Base-by-base conservation (phyloP, 2,329 filamentous ascomycete genomes). In the Exophiala xenobiotica region DNA sequence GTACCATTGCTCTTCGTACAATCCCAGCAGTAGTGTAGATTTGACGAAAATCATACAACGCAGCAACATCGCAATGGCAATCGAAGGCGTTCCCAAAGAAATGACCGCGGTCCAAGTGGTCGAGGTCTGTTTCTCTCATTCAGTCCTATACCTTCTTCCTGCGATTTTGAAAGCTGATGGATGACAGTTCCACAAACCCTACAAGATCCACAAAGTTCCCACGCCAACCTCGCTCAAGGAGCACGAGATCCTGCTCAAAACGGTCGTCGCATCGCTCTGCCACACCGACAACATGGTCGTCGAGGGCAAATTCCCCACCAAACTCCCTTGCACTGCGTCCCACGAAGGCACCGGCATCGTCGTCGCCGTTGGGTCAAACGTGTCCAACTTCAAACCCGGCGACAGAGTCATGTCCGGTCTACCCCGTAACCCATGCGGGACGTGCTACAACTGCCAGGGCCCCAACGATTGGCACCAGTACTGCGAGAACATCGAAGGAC, bases 241-340 rank as follows among this genome's bases (percentile, higher is more conserved):
- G 0, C 61, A 78, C 57, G 81, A 84, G 56, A 68, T 86, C n/a
- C 74, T 84, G 27, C 71, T 85, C 61, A 81, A 80, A 64, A 70
- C 82, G 45, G 80, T 78, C 48, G 79, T 79, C 12, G 80, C 78
- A 7, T 81, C 78, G 1, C 75, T 82, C 61, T 85, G 81, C 68
- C 81, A 85, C 68, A 84, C 82, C 1, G 81, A 85, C 67, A 65
- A 66, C 54, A 80, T 83, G 77, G 78, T 82, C 3, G 59, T 62
- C 5, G 61, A 69, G 1, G 81, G 81, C 41, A 65, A 73, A 39
- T 77, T 83, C 63, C 65, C 63, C 5, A 71, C 73, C 0, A 49
- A 64, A 2, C 68, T 83, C 1, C 80, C 81, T 0, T 70, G 72
- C 50, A 82, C 73, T 6, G 78, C 71, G 5, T 83, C 78, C 0